Evolutionary conservation across 176 grass and related monocot genomes (phyloP), one percentile per base, ranked within the genome.

Genomic region (Triticum timopheevii): DNA sequence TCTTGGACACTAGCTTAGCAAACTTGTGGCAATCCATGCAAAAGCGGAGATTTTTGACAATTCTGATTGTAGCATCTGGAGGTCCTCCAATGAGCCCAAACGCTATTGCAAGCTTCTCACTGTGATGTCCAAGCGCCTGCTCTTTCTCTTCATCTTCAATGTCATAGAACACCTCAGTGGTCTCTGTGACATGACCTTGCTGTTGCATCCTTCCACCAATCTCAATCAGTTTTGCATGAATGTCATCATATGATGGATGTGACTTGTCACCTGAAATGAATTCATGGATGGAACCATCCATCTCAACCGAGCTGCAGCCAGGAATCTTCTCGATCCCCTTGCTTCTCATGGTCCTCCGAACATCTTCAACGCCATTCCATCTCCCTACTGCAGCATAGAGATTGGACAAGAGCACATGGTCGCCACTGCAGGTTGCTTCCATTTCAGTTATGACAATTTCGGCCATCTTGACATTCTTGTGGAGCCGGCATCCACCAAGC

Each of bases 61-160:
- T 81, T 22, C 74, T 77, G 74, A 77, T 77, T 77, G 17, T 77
- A 77, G 47, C 47, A 33, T 56, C 47, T 58, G 74, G 74, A 56
- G 74, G 4, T 54, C 13, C 74, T 34, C 47, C 74, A 54, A 81
- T 45, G 79, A 81, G 63, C 62, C 62, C 79, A 49, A 81, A 66
- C 25, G 79, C 24, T 66, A 81, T 81, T 19, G 79, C 79, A 44
- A 81, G 62, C 25, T 81, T 81, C 79, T 81, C 79, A 49, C 79
- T 81, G 61, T 81, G 79, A 66, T 30, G 36, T n/a, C 39, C 74
- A 8, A 77, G 47, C 10, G 79, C 79, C 39, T 65, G 61, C 15
- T 66, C 79, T 81, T 66, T 81, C 15, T 81, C 79, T 67, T 81
- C 79, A 28, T 81, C 62, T 47, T 81, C 61, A 13, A 77, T 17